phyloP scores from a whole-genome alignment of 2,329 filamentous ascomycete genomes.

The Ceratocystis albifundus region DNA sequence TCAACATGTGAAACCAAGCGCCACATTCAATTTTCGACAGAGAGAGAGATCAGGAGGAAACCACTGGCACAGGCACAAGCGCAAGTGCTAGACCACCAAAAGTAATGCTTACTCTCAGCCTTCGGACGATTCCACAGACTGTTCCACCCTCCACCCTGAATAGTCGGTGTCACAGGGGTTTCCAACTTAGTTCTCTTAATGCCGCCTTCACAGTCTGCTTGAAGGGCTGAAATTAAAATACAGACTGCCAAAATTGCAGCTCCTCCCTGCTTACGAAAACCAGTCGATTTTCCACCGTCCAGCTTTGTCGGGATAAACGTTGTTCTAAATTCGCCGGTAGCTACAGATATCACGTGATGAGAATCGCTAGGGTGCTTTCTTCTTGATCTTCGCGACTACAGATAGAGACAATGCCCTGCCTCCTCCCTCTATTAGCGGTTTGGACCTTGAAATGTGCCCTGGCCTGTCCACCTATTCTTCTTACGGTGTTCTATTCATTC shows the following conservation, averaged over 20 bases:
- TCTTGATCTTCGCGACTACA: neutral
- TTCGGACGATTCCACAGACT: too few species aligned
- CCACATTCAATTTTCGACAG: too few species aligned
- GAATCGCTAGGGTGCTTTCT: neutral
- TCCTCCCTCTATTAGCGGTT: neutral
- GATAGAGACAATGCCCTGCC: neutral
- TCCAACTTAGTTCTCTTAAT: neutral
- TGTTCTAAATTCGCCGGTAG: neutral
- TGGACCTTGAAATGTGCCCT: neutral
- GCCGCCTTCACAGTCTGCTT: neutral
- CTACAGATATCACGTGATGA: neutral
- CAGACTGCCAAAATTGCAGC: neutral
- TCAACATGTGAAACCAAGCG: too few species aligned
- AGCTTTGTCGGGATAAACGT: neutral
- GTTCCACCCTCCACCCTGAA: neutral
- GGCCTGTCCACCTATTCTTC: neutral
- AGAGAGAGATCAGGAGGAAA: too few species aligned
- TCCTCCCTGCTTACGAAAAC: neutral
- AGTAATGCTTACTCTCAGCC: too few species aligned
- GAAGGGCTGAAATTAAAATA: neutral
- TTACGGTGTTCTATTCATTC: neutral
- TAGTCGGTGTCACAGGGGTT: neutral
- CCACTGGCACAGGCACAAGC: too few species aligned
- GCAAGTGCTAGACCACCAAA: too few species aligned
- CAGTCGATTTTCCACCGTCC: too few species aligned